These are phyloP conservation scores for Pyrenochaeta sp. DNA, from an alignment of 2,329 filamentous ascomycete species.

Conservation along the genomic window DNA sequence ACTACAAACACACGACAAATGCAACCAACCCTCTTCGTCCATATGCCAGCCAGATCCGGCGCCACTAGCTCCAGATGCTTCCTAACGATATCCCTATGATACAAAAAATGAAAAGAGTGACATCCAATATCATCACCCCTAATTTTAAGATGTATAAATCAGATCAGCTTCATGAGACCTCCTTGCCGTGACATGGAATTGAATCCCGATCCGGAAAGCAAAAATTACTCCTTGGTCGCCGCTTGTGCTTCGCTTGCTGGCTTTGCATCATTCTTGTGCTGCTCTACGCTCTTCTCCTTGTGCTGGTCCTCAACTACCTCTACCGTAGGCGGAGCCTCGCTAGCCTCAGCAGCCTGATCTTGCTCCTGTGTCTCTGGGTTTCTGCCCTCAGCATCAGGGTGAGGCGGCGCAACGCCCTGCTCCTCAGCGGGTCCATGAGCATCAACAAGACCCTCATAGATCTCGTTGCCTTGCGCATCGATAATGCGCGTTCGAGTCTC, in stretches of 20 bases:
- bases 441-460: constrained; percentile 60
- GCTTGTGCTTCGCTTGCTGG: constrained; percentile 51
- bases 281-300: constrained; percentile 56
- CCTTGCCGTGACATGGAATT: not conserved
- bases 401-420: constrained; percentile 58
- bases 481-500: constrained; percentile 91
- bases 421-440: constrained; percentile 42
- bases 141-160: not conserved
- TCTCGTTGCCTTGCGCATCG: constrained; percentile 80
- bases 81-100: constrained; percentile 23
- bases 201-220: not conserved
- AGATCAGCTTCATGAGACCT: not conserved
- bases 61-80: constrained; percentile 18
- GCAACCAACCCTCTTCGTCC: constrained; percentile 7
- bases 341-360: constrained; percentile 47
- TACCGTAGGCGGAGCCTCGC: constrained; percentile 52
- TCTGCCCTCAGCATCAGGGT: constrained; percentile 65
- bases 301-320: constrained; percentile 51
- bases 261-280: constrained; percentile 44
- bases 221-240: constrained; percentile 41
- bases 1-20: constrained; percentile 12
- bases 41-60: constrained; percentile 11
- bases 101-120: constrained; percentile 17
- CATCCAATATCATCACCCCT: constrained; percentile 4
- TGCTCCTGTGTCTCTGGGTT: constrained; percentile 64